Percentiles rank a stretch among this genome's conserved stretches.
These are phyloP conservation scores for Cydonia oblonga DNA, from an alignment of 331 rosid species.

Conservation along the genomic window DNA sequence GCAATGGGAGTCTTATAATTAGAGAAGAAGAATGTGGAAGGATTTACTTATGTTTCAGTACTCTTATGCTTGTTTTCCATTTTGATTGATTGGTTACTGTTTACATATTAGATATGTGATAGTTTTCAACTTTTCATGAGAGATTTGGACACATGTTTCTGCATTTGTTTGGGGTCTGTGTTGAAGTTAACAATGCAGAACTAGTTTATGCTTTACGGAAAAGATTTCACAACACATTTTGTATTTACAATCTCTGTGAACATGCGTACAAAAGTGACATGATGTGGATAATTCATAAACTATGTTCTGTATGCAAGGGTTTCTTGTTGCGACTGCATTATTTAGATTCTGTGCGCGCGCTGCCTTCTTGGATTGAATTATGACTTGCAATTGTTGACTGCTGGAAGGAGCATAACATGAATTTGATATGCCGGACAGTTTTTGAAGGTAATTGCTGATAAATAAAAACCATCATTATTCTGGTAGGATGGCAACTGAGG, in stretches of 20 bases:
- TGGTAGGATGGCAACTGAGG: slow-evolving; percentile 43
- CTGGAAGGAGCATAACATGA: background rate
- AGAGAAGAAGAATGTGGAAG: background rate
- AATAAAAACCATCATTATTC: background rate
- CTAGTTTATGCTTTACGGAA: background rate
- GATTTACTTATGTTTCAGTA: background rate
- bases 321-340: background rate
- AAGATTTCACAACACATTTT: background rate
- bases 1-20: background rate
- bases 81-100: background rate
- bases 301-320: background rate
- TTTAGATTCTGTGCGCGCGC: background rate
- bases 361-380: background rate
- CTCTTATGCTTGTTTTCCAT: background rate
- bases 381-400: background rate
- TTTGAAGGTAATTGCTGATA: background rate
- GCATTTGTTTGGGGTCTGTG: background rate
- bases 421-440: background rate
- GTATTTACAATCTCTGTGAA: background rate
- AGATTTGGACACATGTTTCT: background rate
- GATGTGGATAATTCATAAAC: background rate
- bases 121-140: background rate
- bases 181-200: background rate
- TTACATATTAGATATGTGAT: background rate
- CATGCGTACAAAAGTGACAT: background rate